Evolutionary conservation across 1,139 yeast genomes (phyloP), one percentile per base, ranked within the genome.

Genomic region (Hansenula sp.): DNA sequence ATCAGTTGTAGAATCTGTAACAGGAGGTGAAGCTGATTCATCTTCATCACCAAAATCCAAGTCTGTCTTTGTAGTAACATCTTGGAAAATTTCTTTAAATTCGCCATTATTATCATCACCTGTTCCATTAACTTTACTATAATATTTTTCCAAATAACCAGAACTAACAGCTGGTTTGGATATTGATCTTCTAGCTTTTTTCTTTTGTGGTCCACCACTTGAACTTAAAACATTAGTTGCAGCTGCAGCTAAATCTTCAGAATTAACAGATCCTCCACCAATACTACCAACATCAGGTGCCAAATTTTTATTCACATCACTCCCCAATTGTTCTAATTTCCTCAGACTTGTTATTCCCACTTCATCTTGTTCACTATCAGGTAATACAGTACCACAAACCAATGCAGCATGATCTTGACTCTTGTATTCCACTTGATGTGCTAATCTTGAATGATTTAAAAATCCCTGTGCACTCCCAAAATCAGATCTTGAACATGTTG

Each of bases 391-490:
- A 21, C 90, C 92, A 59, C 92, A 85, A 31, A 68, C 71, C 43
- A 80, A 62, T 0, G 90, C 89, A 1, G 94, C 90, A 12, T 82
- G 75, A 48, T 83, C 90, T 53, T 83, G 92, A 8, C 84, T 78
- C 6, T 82, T 73, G 49, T 76, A 83, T 45, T 82, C 88, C 44
- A 74, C 75, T n/a, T 77, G 66, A 57, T 85, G 95, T 4, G 90
- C 85, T 22, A 82, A 73, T 46, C 94, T 65, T 46, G 84, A 75
- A 57, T 85, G 95, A 56, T 83, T 85, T 32, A 84, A 69, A 47
- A 85, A 83, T 20, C 94, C 94, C 57, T 85, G 94, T 0, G 89
- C 87, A 13, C 86, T 77, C 8, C 86, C 79, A 56, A 85, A 85
- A 47, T 83, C 84, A 38, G 79, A 73, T 41, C 92, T 64, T 14